phyloP scores from a whole-genome alignment of 495 filamentous ascomycete genomes.

The Hypoxylon lenormandii region DNA sequence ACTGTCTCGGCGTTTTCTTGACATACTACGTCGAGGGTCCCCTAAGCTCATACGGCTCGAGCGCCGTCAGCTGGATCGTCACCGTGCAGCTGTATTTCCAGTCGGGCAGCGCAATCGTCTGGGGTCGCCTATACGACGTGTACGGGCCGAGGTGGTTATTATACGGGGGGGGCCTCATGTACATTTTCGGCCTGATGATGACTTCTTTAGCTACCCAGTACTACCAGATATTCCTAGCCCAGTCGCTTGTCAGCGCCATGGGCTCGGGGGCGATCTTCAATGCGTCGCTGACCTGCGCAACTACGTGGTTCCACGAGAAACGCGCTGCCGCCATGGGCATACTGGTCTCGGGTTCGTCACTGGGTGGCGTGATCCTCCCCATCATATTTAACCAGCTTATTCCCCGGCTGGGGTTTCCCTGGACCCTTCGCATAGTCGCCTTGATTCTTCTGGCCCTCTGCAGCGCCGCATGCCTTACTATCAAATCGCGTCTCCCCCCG shows the following conservation, averaged over 20 bases:
- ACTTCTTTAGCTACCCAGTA: slow-evolving; percentile 19
- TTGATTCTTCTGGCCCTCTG: slow-evolving; percentile 74
- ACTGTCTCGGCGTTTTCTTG: slow-evolving; percentile 46
- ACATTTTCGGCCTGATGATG: slow-evolving; percentile 45
- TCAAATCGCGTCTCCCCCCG: slow-evolving; percentile 71
- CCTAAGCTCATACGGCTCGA: slow-evolving; percentile 45
- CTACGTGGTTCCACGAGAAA: slow-evolving; percentile 49
- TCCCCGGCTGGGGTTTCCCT: slow-evolving; percentile 62
- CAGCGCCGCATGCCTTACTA: slow-evolving; percentile 68
- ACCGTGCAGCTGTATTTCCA: slow-evolving; percentile 50
- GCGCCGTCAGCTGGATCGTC: slow-evolving; percentile 55
- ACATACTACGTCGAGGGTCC: slow-evolving; percentile 44
- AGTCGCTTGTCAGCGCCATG: slow-evolving; percentile 53
- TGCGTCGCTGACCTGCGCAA: slow-evolving; percentile 43
- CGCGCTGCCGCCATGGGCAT: slow-evolving; percentile 51
- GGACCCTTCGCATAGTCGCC: slow-evolving; percentile 74
- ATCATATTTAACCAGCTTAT: slow-evolving; percentile 69
- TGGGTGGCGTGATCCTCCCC: slow-evolving; percentile 59
- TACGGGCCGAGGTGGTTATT: slow-evolving; percentile 48
- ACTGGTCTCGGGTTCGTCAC: slow-evolving; percentile 47
- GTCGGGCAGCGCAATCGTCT: slow-evolving; percentile 51
- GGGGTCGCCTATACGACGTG: slow-evolving; percentile 51
- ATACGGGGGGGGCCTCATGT: slow-evolving; percentile 44
- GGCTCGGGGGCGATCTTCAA: slow-evolving; percentile 55
- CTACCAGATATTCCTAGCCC: slow-evolving; percentile 55